Conservation (phyloP, 192 early-diverging fungal genomes). For the Mortierella alpina region DNA sequence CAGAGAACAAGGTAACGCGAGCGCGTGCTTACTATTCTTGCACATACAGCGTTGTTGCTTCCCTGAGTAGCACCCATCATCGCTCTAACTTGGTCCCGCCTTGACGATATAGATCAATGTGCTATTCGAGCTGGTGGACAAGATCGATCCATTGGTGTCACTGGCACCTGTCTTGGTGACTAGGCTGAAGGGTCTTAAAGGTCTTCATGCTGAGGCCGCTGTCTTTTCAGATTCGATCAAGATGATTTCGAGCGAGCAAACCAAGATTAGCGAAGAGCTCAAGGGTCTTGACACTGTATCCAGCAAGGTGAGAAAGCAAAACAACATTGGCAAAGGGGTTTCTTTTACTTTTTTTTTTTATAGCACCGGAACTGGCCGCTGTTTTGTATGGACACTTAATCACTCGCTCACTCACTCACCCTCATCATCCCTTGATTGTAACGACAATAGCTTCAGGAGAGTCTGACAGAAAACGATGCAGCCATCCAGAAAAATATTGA, state of each 20-base stretch:
- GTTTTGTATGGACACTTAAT: background rate
- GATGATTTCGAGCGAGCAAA: slow-evolving; percentile 78
- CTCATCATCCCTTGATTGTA: background rate
- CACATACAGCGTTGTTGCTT: background rate
- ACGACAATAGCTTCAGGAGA: slow-evolving; percentile 57
- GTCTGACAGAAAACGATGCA: slow-evolving; percentile 68
- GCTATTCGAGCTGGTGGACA: slow-evolving; percentile 76
- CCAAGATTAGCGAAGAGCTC: slow-evolving; percentile 72
- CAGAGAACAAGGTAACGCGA: slow-evolving; percentile 53
- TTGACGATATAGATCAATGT: slow-evolving; percentile 63
- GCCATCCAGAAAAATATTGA: slow-evolving; percentile 74
- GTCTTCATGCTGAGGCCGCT: slow-evolving; percentile 84
- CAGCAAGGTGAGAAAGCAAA: slow-evolving; percentile 51
- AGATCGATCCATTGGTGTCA: slow-evolving; percentile 82
- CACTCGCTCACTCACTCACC: background rate
- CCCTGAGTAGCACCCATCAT: background rate
- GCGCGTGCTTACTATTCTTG: background rate
- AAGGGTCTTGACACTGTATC: slow-evolving; percentile 71
- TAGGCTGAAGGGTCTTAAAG: slow-evolving; percentile 81
- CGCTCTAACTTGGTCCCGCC: too few relatives aligned
- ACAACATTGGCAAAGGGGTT: background rate
- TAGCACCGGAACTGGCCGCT: background rate
- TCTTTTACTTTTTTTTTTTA: background rate
- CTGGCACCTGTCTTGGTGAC: slow-evolving; percentile 82
- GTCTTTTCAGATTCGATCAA: slow-evolving; percentile 80